Conservation (phyloP, 345 rosid genomes). For the Bruguiera gymnorhiza region DNA sequence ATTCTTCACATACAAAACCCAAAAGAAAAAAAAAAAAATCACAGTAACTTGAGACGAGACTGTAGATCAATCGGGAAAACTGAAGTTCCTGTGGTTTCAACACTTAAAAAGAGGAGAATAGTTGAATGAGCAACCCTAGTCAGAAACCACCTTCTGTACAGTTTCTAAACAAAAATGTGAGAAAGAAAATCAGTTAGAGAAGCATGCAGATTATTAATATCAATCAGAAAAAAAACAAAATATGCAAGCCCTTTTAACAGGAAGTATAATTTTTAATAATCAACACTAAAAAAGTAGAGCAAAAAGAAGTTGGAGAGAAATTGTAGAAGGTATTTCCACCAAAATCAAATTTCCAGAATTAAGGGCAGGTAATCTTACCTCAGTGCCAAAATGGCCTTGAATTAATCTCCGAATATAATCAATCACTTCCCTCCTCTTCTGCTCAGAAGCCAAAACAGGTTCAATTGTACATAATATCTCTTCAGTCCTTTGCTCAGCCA, state of each 20-base stretch:
- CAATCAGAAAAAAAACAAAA: slow-evolving; percentile 7
- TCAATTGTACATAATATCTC: slow-evolving; percentile 70
- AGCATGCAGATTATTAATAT: neutral
- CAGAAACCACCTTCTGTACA: neutral
- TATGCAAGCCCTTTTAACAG: neutral
- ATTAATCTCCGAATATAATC: slow-evolving; percentile 52
- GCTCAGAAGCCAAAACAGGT: slow-evolving; percentile 62
- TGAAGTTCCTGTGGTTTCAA: slow-evolving; percentile 3
- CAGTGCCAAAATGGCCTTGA: slow-evolving; percentile 48
- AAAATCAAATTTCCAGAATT: slow-evolving; percentile 4
- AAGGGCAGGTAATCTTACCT: slow-evolving; percentile 44
- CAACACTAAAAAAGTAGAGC: neutral
- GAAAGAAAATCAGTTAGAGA: slow-evolving; percentile 8
- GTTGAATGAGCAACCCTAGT: slow-evolving; percentile 4
- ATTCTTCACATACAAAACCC: neutral
- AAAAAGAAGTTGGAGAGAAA: neutral
- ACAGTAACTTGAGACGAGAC: neutral
- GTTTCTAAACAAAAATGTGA: neutral
- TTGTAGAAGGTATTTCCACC: neutral
- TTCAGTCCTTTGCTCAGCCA: slow-evolving; percentile 68
- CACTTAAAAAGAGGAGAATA: slow-evolving; percentile 1
- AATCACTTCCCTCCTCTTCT: slow-evolving; percentile 57
- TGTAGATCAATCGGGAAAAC: neutral
- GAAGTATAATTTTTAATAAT: neutral
- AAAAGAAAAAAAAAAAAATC: neutral